A percentile compares a stretch with the other conserved stretches of the same genome.
Conservation (phyloP, 2,329 filamentous ascomycete species). For the Aspergillus tamarii region DNA sequence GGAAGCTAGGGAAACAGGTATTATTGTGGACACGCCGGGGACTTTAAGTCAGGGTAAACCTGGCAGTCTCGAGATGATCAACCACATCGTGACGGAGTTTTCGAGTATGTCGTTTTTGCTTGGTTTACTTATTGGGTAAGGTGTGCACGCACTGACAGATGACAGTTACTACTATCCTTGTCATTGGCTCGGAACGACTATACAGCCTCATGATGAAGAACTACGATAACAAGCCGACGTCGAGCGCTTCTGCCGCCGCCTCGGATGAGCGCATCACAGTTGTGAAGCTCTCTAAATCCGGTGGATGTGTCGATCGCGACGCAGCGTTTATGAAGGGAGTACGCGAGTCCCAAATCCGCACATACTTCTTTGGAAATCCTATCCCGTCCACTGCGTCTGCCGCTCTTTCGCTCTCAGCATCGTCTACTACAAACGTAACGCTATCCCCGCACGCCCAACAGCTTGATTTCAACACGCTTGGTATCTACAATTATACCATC, state of each 20-base stretch:
- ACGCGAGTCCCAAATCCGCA: constrained; percentile 76
- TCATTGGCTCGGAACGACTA: constrained; percentile 77
- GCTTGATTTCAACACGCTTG: constrained; percentile 73
- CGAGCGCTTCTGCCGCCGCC: constrained; percentile 46
- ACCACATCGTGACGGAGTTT: constrained; percentile 75
- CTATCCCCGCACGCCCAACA: constrained; percentile 87
- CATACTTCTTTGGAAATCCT: constrained; percentile 89
- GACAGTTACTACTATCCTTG: constrained; percentile 75
- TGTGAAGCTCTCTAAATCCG: constrained; percentile 79
- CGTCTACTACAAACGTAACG: constrained; percentile 61
- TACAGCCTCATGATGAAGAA: constrained; percentile 73
- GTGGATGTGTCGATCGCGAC: constrained; percentile 79
- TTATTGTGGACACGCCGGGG: constrained; percentile 84
- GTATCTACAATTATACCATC: constrained; percentile 71
- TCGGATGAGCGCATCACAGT: constrained; percentile 72
- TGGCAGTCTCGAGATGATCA: constrained; percentile 73
- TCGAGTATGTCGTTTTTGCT: constrained; percentile 53
- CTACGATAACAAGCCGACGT: constrained; percentile 59
- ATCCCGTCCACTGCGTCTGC: constrained; percentile 43
- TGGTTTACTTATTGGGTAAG: neutral
- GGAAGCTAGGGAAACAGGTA: constrained; percentile 70
- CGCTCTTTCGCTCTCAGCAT: constrained; percentile 37
- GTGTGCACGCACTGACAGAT: constrained; percentile 20
- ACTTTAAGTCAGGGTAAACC: constrained; percentile 66
- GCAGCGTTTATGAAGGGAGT: constrained; percentile 72